Evolutionary conservation across 2,329 filamentous ascomycete genomes (phyloP).

Genomic region (Penicillium sp.): DNA sequence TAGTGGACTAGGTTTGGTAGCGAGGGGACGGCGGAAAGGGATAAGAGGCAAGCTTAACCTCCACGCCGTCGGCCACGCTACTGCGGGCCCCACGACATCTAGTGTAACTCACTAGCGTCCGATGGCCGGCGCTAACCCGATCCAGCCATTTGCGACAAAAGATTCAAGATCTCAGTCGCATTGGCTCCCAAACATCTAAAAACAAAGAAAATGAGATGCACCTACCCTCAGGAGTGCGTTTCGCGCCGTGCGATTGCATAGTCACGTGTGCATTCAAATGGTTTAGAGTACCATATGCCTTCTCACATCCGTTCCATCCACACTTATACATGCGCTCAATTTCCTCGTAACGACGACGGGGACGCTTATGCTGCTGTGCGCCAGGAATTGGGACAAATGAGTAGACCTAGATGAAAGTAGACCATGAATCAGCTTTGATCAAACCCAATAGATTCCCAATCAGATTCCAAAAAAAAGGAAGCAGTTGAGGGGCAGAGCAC

Average conservation of each 20-base stretch:
- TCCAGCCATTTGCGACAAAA: conserved; percentile 40
- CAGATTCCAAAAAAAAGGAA: not conserved
- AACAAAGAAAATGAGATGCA: conserved; percentile 10
- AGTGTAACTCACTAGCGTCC: conserved; percentile 50
- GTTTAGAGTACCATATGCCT: conserved; percentile 96
- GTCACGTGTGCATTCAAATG: conserved; percentile 98
- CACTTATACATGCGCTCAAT: conserved; percentile 99
- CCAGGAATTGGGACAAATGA: conserved; percentile 97
- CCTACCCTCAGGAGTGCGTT: conserved; percentile 96
- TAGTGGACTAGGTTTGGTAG: not conserved
- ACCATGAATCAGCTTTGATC: conserved; percentile 19
- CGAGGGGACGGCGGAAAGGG: conserved; percentile 18
- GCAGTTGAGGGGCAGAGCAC: conserved; percentile 19
- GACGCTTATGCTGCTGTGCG: conserved; percentile 94
- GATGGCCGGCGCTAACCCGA: conserved; percentile 41
- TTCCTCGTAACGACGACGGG: conserved; percentile 90
- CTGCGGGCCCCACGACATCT: conserved; percentile 53
- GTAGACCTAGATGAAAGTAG: conserved; percentile 67
- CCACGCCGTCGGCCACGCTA: conserved; percentile 50
- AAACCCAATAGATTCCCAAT: conserved; percentile 5
- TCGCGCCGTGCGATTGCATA: conserved; percentile 94
- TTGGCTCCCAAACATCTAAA: conserved; percentile 7
- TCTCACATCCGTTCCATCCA: conserved; percentile 97
- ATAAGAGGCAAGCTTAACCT: conserved; percentile 45
- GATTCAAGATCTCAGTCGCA: conserved; percentile 20